Percentiles rank a stretch among this genome's conserved stretches.
These are phyloP conservation scores for Sphaceloma murrayae DNA, from an alignment of 2,329 filamentous ascomycete genomes.

Conservation along the genomic window DNA sequence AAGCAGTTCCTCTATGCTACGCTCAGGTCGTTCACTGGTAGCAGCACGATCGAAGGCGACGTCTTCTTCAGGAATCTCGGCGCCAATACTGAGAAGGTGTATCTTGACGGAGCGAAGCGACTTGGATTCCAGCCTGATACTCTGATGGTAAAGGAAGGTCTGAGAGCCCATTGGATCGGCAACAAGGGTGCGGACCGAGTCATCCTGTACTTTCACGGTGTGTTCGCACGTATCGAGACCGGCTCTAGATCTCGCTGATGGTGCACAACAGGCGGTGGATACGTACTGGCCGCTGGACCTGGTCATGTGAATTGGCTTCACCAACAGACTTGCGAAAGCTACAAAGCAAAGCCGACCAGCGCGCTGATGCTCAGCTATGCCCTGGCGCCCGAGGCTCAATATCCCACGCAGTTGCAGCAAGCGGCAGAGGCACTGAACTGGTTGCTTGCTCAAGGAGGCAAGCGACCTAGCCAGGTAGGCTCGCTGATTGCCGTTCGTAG, in stretches of 20 bases:
- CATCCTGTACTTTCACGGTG: slow-evolving; percentile 41
- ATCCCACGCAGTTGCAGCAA: slow-evolving; percentile 42
- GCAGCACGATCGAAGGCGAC: slow-evolving; percentile 24
- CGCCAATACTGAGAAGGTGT: slow-evolving; percentile 27
- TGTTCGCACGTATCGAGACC: no score
- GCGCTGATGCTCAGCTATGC: slow-evolving; percentile 50
- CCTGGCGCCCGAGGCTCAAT: slow-evolving; percentile 41
- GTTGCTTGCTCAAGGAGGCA: slow-evolving; percentile 32
- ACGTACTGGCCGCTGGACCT: slow-evolving; percentile 38
- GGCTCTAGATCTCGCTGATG: no score
- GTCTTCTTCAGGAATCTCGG: slow-evolving; percentile 21
- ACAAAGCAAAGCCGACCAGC: slow-evolving; percentile 31
- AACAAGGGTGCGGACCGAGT: slow-evolving; percentile 31
- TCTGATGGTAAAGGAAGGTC: slow-evolving; percentile 33
- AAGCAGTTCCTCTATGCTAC: slow-evolving; percentile 10
- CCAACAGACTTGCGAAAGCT: slow-evolving; percentile 36
- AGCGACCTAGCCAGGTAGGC: slow-evolving; percentile 29
- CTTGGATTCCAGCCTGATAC: slow-evolving; percentile 32
- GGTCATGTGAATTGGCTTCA: slow-evolving; percentile 43
- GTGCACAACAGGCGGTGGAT: slow-evolving; percentile 44
- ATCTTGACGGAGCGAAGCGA: slow-evolving; percentile 30
- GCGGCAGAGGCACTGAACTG: slow-evolving; percentile 37
- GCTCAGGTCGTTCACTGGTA: slow-evolving; percentile 3
- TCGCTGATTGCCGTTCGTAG: slow-evolving; percentile 18
- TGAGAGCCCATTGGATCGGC: slow-evolving; percentile 41